Percentiles rank a stretch among this genome's conserved stretches.
Evolutionary conservation across 2,329 filamentous ascomycete species (phyloP).

Genomic region (Aspergillus persii): DNA sequence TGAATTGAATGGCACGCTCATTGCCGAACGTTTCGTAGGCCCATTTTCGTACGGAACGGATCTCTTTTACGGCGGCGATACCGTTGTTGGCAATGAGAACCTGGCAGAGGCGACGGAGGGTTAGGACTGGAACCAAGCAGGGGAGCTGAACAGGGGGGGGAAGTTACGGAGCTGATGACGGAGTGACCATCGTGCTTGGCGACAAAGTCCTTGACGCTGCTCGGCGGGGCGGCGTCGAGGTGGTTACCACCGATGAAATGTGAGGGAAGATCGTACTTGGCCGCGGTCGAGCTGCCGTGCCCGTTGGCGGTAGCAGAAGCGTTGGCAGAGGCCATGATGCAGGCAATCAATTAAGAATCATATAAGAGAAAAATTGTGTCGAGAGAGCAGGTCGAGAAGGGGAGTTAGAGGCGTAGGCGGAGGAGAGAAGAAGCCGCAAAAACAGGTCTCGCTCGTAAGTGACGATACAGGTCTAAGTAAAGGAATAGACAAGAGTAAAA

Average conservation of each 20-base stretch:
- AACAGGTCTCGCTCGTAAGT: not conserved
- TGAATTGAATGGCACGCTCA: conserved; percentile 97
- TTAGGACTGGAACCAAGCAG: not conserved
- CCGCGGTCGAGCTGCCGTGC: conserved; percentile 65
- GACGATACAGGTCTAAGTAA: conserved; percentile 5
- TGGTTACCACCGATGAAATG: conserved; percentile 98
- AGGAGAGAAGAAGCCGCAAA: conserved; percentile 1
- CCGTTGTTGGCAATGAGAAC: conserved; percentile 99
- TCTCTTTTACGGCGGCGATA: conserved; percentile 99
- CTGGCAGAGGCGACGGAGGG: conserved; percentile 45
- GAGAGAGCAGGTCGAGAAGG: not conserved
- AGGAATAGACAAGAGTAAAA: not conserved
- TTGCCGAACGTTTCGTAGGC: conserved; percentile 99
- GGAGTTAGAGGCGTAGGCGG: conserved; percentile 1
- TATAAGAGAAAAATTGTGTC: conserved; percentile 8
- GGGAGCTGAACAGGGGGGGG: not conserved
- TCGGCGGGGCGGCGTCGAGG: conserved; percentile 74
- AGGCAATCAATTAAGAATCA: conserved; percentile 26
- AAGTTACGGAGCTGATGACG: conserved; percentile 89
- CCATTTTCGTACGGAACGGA: conserved; percentile 99
- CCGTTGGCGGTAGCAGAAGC: conserved; percentile 51
- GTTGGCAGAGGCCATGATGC: conserved; percentile 43
- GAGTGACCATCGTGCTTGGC: conserved; percentile 87
- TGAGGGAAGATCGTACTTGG: conserved; percentile 77
- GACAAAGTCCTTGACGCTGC: conserved; percentile 96